Conservation (phyloP, 805 yeast species). For the Kazachstania viticola region DNA sequence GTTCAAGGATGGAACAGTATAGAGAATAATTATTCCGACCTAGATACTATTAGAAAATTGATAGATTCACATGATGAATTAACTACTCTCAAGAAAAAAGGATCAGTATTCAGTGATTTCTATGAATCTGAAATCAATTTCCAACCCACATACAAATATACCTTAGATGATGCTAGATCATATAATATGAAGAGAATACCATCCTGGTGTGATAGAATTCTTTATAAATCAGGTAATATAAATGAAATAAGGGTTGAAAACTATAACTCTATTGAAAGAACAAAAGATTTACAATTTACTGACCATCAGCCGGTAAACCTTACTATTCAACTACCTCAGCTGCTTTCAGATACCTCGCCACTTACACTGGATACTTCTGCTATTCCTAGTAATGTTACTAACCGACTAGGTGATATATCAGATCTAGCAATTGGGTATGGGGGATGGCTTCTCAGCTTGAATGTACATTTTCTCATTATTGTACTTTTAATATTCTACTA, state of each 20-base stretch:
- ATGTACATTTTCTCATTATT: too few species aligned
- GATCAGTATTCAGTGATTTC: slow-evolving; percentile 46
- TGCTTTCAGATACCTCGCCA: too few species aligned
- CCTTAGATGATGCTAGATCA: slow-evolving; percentile 32
- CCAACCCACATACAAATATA: slow-evolving; percentile 72
- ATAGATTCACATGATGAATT: slow-evolving; percentile 30
- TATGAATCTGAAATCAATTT: slow-evolving; percentile 54
- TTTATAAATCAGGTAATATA: slow-evolving; percentile 38
- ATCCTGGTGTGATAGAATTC: slow-evolving; percentile 84
- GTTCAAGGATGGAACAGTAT: slow-evolving; percentile 24
- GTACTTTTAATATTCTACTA: too few species aligned
- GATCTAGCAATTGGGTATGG: slow-evolving; percentile 18
- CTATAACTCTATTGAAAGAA: slow-evolving; percentile 37
- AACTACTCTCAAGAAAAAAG: slow-evolving; percentile 20
- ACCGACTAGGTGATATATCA: slow-evolving; percentile 1
- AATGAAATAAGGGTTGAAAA: slow-evolving; percentile 21
- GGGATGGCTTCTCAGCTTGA: too few species aligned
- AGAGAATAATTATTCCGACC: slow-evolving; percentile 9
- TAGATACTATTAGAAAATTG: slow-evolving; percentile 5
- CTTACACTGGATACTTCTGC: too few species aligned
- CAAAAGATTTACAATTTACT: slow-evolving; percentile 36
- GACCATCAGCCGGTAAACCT: slow-evolving; percentile 78
- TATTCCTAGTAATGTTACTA: too few species aligned
- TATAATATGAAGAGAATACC: slow-evolving; percentile 56
- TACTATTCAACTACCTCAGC: slow-evolving; percentile 34